Conservation (phyloP, 768 basidiomycete species). For the Pisolithus albus region DNA sequence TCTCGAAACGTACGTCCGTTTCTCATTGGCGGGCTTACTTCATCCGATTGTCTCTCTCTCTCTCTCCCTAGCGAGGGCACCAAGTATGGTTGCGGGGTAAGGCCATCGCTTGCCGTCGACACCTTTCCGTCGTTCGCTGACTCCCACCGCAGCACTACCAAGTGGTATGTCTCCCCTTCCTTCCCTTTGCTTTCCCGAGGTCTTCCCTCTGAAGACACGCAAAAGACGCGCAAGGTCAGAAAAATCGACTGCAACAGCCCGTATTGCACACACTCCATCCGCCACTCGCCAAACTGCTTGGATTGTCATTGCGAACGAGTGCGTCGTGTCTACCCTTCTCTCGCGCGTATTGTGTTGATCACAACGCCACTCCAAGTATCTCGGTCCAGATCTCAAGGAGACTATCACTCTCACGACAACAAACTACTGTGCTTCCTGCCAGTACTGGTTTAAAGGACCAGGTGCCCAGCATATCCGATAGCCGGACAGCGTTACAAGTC, state of each 20-base stretch:
- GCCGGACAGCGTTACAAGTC: conserved; percentile 1
- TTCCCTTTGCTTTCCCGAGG: conserved; percentile 30
- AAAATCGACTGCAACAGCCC: conserved; percentile 30
- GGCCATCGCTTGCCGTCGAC: conserved; percentile 18
- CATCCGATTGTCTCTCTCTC: background rate
- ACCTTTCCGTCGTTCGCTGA: background rate
- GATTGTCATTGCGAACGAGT: conserved; percentile 42
- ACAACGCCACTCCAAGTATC: conserved; percentile 40
- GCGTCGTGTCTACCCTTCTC: conserved; percentile 9
- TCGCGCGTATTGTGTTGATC: background rate
- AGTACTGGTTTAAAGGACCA: conserved; percentile 47
- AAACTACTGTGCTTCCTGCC: conserved; percentile 52
- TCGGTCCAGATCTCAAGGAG: conserved; percentile 65
- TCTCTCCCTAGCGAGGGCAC: conserved; percentile 54
- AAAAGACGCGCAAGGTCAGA: conserved; percentile 27
- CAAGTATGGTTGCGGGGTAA: conserved; percentile 63
- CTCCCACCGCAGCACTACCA: conserved; percentile 52
- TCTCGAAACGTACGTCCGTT: conserved; percentile 42
- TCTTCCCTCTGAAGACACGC: conserved; percentile 8
- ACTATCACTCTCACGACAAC: conserved; percentile 43
- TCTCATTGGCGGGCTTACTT: conserved; percentile 5
- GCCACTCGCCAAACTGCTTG: conserved; percentile 35
- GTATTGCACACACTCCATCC: conserved; percentile 35
- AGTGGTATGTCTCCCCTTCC: conserved; percentile 41
- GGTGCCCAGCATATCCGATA: conserved; percentile 35